A percentile compares a stretch with the other conserved stretches of the same genome.
These are phyloP conservation scores for Trametes pubescens DNA, from an alignment of 1,284 basidiomycete species.

Conservation along the genomic window DNA sequence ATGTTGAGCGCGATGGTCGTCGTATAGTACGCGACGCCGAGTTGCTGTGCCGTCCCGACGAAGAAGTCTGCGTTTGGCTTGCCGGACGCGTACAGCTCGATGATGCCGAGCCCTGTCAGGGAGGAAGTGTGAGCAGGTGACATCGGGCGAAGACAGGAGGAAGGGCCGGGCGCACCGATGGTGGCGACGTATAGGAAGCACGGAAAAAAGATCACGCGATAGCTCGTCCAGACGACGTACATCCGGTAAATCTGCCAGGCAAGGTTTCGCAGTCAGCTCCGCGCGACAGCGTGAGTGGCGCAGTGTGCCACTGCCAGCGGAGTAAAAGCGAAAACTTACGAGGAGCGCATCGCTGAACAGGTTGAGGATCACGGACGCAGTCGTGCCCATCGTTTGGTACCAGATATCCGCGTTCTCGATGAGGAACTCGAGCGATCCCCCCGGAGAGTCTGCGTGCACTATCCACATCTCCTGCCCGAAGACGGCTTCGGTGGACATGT, in stretches of 20 bases:
- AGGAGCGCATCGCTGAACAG: conserved; percentile 32
- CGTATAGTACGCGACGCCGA: conserved; percentile 27
- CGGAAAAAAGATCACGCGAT: conserved; percentile 21
- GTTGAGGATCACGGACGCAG: conserved; percentile 28
- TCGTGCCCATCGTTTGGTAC: conserved; percentile 35
- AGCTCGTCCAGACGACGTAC: conserved; percentile 28
- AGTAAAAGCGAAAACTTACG: conserved; percentile 21
- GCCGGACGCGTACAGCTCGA: conserved; percentile 29
- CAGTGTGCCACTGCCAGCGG: not conserved
- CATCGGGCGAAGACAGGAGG: not conserved
- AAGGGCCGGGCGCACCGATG: conserved; percentile 18
- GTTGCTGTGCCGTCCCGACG: conserved; percentile 24
- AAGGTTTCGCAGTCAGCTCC: conserved; percentile 3
- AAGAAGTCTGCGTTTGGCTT: conserved; percentile 34
- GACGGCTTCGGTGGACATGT: conserved; percentile 28
- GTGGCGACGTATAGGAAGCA: conserved; percentile 28
- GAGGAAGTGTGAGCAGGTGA: not conserved
- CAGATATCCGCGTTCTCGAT: conserved; percentile 27
- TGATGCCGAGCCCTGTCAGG: conserved; percentile 27
- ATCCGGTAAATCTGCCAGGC: conserved; percentile 31
- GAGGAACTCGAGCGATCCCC: conserved; percentile 25
- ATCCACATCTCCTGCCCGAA: conserved; percentile 38
- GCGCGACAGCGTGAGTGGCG: not conserved
- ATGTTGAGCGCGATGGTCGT: conserved; percentile 23
- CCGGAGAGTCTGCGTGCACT: conserved; percentile 26